phyloP scores from a whole-genome alignment of 73 alveolate species.

The Symbiodinium pilosum region DNA sequence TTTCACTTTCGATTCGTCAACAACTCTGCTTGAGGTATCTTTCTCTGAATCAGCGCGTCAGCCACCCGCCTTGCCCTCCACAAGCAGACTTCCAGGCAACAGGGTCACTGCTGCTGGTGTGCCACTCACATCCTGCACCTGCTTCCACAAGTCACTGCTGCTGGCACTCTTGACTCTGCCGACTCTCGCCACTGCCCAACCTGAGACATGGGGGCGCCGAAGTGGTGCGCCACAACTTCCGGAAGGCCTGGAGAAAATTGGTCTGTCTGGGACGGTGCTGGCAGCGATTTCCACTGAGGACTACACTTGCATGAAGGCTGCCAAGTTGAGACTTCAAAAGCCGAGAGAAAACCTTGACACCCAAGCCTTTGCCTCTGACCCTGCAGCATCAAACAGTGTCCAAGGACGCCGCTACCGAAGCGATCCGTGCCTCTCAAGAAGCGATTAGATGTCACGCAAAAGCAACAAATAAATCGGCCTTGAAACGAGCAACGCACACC shows the following conservation, averaged over 20 bases:
- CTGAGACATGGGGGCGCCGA: constrained; percentile 13
- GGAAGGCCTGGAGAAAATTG: constrained; percentile 31
- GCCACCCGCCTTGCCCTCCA: constrained; percentile 48
- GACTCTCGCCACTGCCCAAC: background rate
- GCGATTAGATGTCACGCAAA: background rate
- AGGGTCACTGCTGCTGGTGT: constrained; percentile 28
- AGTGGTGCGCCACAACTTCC: constrained; percentile 25
- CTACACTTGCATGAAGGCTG: constrained; percentile 35
- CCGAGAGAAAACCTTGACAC: constrained; percentile 22
- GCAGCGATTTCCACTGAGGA: background rate
- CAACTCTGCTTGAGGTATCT: background rate
- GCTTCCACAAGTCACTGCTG: background rate
- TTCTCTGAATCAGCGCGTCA: background rate
- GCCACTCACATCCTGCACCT: constrained; percentile 64
- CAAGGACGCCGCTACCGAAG: constrained; percentile 39
- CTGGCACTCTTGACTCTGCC: too few relatives aligned
- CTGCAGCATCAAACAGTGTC: too few relatives aligned
- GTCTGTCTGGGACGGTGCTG: background rate
- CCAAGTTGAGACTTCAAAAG: constrained; percentile 18
- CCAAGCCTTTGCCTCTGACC: too few relatives aligned
- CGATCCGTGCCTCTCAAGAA: constrained; percentile 27
- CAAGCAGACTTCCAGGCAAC: constrained; percentile 73
- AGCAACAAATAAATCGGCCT: constrained; percentile 24
- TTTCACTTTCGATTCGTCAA: background rate
- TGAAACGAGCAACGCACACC: constrained; percentile 31